Evolutionary conservation across 345 rosid species (phyloP).

Genomic region (Iberis pinnata): DNA sequence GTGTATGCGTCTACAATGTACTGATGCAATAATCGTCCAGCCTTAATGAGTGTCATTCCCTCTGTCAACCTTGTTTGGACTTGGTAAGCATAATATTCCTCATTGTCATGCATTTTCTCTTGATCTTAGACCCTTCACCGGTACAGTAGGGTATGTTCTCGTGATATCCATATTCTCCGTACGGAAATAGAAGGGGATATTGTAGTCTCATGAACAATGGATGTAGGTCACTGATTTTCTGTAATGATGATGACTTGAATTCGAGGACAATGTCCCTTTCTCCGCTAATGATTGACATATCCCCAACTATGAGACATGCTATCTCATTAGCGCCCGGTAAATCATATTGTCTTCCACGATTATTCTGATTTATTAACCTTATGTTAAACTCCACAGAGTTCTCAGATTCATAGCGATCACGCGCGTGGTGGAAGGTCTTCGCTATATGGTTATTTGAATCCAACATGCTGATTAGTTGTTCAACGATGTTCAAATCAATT

Average conservation of each 20-base stretch:
- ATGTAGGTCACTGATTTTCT: background rate
- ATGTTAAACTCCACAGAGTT: background rate
- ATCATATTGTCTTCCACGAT: background rate
- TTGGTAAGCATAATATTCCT: slow-evolving; percentile 1
- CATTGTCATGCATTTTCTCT: background rate
- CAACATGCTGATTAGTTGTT: background rate
- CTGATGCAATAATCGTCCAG: background rate
- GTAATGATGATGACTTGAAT: background rate
- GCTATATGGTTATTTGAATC: background rate
- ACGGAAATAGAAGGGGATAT: background rate
- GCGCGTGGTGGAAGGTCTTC: background rate
- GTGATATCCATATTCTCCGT: background rate
- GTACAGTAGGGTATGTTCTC: background rate
- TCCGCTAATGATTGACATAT: background rate
- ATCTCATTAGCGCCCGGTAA: background rate
- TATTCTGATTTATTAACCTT: background rate
- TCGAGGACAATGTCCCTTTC: background rate
- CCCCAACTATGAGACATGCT: background rate
- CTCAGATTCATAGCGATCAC: background rate
- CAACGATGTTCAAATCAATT: background rate
- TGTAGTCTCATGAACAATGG: slow-evolving; percentile 1
- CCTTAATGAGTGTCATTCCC: background rate
- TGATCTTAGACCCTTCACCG: background rate
- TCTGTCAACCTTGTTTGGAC: background rate
- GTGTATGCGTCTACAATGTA: slow-evolving; percentile 1